Evolutionary conservation across 129 eudicot genomes (phyloP).

Genomic region (Oenanthe sinensis): DNA sequence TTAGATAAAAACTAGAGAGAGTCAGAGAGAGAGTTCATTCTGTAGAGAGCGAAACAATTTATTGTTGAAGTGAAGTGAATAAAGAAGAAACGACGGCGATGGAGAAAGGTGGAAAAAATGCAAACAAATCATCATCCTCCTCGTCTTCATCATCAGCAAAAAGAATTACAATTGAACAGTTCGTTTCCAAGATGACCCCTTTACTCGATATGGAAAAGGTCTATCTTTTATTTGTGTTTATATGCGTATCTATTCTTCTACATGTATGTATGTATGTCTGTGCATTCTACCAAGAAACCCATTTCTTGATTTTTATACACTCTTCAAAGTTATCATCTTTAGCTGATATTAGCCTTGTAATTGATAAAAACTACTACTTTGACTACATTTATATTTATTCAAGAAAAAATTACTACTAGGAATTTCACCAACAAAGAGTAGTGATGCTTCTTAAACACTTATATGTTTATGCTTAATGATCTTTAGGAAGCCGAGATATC

Average conservation of each 20-base stretch:
- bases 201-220: conserved; percentile 90
- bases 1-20: too few relatives aligned
- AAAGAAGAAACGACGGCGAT: conserved; percentile 9
- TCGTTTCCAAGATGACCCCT: conserved; percentile 76
- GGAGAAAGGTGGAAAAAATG: conserved; percentile 34
- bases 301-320: neutral
- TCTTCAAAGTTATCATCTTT: neutral
- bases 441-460: neutral
- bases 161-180: conserved; percentile 57
- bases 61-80: neutral
- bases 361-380: too few relatives aligned
- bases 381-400: too few relatives aligned
- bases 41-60: too few relatives aligned
- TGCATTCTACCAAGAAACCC: too few relatives aligned
- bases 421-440: neutral
- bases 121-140: conserved; percentile 25
- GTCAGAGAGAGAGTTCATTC: neutral
- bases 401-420: too few relatives aligned
- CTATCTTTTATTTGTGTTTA: neutral
- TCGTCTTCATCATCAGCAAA: conserved; percentile 14
- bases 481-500: conserved; percentile 91
- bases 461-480: neutral
- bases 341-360: too few relatives aligned
- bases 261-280: too few relatives aligned
- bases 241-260: too few relatives aligned